A percentile compares a stretch with the other conserved stretches of the same genome.
These are phyloP conservation scores for Hericium erinaceus DNA, from an alignment of 768 basidiomycete species.

Conservation along the genomic window DNA sequence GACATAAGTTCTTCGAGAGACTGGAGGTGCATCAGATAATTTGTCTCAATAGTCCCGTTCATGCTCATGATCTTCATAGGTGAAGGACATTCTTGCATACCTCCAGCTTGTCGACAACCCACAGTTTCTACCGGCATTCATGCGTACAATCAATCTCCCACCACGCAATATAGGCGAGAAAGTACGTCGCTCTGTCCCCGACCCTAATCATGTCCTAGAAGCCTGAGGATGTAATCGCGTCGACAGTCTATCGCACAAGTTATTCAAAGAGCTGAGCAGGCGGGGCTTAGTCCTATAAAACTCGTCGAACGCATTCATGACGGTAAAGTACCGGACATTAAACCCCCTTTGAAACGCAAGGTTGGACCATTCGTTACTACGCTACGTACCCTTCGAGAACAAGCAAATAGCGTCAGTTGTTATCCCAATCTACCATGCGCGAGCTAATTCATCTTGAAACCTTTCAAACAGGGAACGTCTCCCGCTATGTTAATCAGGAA, in stretches of 20 bases:
- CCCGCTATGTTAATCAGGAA: constrained; percentile 57
- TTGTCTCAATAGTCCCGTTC: neutral
- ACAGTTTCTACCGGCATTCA: constrained; percentile 53
- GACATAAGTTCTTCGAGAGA: constrained; percentile 83
- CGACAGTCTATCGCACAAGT: constrained; percentile 54
- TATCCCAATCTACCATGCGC: neutral
- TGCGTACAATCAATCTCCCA: constrained; percentile 66
- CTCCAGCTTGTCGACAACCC: constrained; percentile 78
- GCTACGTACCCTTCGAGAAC: constrained; percentile 41
- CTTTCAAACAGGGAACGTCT: constrained; percentile 35
- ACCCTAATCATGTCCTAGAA: neutral
- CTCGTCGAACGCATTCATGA: constrained; percentile 58
- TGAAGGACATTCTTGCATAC: constrained; percentile 78
- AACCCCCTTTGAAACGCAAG: constrained; percentile 57
- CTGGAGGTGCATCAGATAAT: constrained; percentile 41
- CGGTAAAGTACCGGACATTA: constrained; percentile 51
- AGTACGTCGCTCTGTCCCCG: constrained; percentile 28
- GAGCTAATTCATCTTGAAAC: neutral
- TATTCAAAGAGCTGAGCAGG: constrained; percentile 37
- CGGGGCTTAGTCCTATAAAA: constrained; percentile 45
- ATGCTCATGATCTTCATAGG: constrained; percentile 25
- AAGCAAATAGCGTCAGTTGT: constrained; percentile 43
- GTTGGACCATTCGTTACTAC: constrained; percentile 48
- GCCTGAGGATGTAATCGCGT: neutral
- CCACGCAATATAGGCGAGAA: constrained; percentile 70